Base-by-base conservation (phyloP, 2,329 filamentous ascomycete genomes). In the Nothopassalora personata region DNA sequence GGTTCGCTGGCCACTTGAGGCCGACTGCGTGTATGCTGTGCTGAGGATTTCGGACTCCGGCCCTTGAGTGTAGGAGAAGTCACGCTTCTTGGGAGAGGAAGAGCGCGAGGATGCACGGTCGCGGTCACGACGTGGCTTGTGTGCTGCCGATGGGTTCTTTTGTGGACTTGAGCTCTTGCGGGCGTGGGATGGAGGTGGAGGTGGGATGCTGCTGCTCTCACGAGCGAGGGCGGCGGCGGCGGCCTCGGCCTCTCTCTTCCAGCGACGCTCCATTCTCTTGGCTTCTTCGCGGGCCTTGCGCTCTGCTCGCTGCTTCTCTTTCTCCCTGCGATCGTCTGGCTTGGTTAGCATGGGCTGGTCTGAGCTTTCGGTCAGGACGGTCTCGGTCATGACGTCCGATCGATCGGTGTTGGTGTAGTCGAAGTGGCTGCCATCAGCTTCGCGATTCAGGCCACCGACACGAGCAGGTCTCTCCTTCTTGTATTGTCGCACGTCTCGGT, bases 371-470 rank as follows among this genome's bases (percentile, higher is more conserved):
- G 80, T 45, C 71, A 63, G 64, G 68, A 64, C 63, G 6, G 63
- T 60, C 65, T 79, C 75, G 57, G 76, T 76, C 67, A 73, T 72
- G 43, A 88, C 79, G 64, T 89, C 82, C 61, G 85, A 81, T 53
- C 84, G 80, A 66, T 80, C 82, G 39, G 85, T 84, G 65, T 87
- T 85, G 52, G 87, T 87, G 73, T 89, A 90, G 71, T 95, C 89
- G 81, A 90, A 96, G 65, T 84, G 79, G 60, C 86, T 89, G 61
- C 87, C 89, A 66, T 97, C 93, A 47, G 86, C 82, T 66, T 88
- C 81, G 68, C 87, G 86, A 76, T 97, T 97, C 73, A 97, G 78
- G 19, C 93, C 93, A 36, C 93, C 93, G 1, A 97, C 91, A 54
- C 89, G 83, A 0, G 93, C 93, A 1, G 91, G 80, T 73, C 87